Evolutionary conservation across 1,139 yeast species (phyloP), one percentile per base, ranked within the genome.

Genomic region (Sugiyamaella japonica): DNA sequence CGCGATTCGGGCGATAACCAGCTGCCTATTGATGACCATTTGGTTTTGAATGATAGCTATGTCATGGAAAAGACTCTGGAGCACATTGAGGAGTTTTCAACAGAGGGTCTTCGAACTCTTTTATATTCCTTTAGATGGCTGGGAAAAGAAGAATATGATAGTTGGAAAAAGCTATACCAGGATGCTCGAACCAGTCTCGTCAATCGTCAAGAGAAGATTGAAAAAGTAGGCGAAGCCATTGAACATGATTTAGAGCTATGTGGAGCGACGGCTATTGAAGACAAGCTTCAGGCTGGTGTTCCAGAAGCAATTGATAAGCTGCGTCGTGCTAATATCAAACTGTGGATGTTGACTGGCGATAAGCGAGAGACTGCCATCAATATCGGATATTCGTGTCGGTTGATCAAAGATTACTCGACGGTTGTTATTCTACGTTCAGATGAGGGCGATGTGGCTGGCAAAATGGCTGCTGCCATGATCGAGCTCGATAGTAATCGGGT

Each of bases 281-380:
- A 95, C 67, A 95, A 93, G 67, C 76, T 95, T 47, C 99, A 95
- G 71, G 88, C 86, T 44, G 99, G 99, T 10, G 99, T 95, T 0
- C 86, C 97, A 25, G 97, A 90, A 56, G 83, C 98, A 0, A 91
- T 93, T 59, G 97, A 90, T 56, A 90, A 89, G 66, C 78, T 95
- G 40, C 81, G 97, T 63, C 78, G 96, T 58, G 99, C 99, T 0
- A 96, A 96, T 4, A 90, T 93, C 56, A 89, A 86, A 66, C 73
- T 95, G 76, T 93, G 99, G 99, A 93, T 93, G 97, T 76, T 93
- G 56, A 93, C 99, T 0, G 99, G 99, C 52, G 99, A 93, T 68
- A 93, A 93, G 67, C 78, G 97, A 57, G 99, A 95, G 70, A 95
- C 99, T 0, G 99, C 99, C 1, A 90, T 93, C 57, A 93, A 90